Percentiles rank a stretch among this genome's conserved stretches.
Conservation (phyloP, 2,329 filamentous ascomycete species). For the Anisogramma anomala region DNA sequence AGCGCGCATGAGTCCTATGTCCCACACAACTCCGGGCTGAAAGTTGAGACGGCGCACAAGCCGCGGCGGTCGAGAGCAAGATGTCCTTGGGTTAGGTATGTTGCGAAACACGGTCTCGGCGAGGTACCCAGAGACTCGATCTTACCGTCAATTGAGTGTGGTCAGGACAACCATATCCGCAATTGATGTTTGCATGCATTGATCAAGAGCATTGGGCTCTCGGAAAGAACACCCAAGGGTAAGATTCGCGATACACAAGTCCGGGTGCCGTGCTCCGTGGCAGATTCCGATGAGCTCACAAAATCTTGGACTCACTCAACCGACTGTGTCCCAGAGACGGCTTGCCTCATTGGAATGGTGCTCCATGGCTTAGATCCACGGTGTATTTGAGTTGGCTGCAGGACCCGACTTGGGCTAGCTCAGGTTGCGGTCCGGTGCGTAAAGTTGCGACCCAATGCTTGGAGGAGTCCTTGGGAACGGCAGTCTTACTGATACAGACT, state of each 20-base stretch:
- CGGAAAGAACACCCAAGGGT: not conserved
- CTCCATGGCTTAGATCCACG: constrained; percentile 2
- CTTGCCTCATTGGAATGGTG: constrained; percentile 2
- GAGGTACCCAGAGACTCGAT: not conserved
- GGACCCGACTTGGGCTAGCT: not conserved
- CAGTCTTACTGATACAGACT: not conserved
- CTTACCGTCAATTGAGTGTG: constrained; percentile 7
- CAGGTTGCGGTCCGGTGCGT: not conserved
- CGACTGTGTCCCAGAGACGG: constrained; percentile 5
- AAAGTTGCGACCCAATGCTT: not conserved
- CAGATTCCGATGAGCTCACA: not conserved
- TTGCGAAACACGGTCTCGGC: not conserved
- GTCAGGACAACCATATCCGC: constrained; percentile 1
- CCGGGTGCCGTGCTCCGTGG: constrained; percentile 6
- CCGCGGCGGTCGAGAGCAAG: not conserved
- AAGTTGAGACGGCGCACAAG: not conserved
- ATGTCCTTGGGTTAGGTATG: not conserved
- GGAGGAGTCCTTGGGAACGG: not conserved
- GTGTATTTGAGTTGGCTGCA: not conserved
- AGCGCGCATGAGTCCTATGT: too few species aligned
- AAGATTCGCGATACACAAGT: not conserved
- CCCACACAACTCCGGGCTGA: not conserved
- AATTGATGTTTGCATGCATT: not conserved
- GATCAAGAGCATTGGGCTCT: not conserved
- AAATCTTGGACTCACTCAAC: not conserved